Conservation (phyloP, 2,329 filamentous ascomycete species). For the Xylaria sp. region DNA sequence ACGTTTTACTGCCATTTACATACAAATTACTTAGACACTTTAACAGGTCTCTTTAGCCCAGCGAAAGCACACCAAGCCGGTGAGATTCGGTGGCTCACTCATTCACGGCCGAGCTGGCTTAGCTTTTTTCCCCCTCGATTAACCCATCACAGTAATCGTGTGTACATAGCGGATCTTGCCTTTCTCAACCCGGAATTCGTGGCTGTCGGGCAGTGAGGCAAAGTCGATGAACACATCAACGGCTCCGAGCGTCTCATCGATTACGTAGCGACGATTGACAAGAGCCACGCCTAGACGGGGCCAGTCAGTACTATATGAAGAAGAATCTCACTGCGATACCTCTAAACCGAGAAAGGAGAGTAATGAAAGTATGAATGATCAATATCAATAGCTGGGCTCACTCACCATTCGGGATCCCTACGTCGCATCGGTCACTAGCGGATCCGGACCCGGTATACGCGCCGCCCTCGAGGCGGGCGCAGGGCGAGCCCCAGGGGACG, state of each 20-base stretch:
- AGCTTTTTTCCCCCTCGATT: neutral
- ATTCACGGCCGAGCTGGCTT: neutral
- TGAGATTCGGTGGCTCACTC: neutral
- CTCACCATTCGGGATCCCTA: conserved; percentile 52
- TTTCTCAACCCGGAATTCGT: conserved; percentile 51
- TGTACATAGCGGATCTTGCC: conserved; percentile 51
- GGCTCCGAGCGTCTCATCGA: conserved; percentile 48
- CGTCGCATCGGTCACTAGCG: conserved; percentile 49
- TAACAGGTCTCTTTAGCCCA: neutral
- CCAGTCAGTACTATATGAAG: neutral
- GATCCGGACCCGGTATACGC: conserved; percentile 50
- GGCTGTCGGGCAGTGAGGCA: conserved; percentile 49
- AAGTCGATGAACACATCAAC: conserved; percentile 50
- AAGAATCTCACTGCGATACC: neutral
- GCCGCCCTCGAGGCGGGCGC: conserved; percentile 53
- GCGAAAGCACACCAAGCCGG: neutral
- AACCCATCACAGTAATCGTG: conserved; percentile 50
- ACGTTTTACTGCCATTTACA: conserved; percentile 1
- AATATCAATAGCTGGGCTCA: neutral
- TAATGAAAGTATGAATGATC: neutral
- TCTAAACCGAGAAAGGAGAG: neutral
- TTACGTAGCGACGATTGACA: conserved; percentile 47
- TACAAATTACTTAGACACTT: neutral
- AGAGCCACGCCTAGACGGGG: conserved; percentile 42
- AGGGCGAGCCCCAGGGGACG: conserved; percentile 54